Evolutionary conservation across 257 asterid genomes (phyloP), one percentile per base, ranked within the genome.

Genomic region (Nicotiana obtusifolia): DNA sequence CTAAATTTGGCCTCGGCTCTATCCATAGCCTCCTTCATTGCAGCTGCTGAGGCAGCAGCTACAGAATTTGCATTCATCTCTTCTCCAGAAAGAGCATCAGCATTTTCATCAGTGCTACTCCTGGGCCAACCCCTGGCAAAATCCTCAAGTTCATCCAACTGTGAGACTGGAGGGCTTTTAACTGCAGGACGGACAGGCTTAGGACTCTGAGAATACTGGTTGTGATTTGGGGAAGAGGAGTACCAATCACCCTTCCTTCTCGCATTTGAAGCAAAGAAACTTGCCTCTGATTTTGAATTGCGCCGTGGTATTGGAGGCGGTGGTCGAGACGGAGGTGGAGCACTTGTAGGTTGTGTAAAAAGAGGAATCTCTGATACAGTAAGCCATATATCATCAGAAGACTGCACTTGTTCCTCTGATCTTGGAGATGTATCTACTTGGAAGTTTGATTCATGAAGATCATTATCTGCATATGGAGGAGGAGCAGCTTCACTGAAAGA

Each of bases 1-100:
- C 91, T 93, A 81, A 97, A 94, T 86, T 97, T 97, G 66, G 97
- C 98, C 90, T 94, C 97, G n/a, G 99, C 99, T 85, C 89, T 97
- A 85, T 92, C 98, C 99, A 97, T 97, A 81, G 98, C 99, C 82
- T 94, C 98, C 89, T 94, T 96, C 98, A 96, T 96, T 75, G 98
- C 98, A 84, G 98, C 99, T 61, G 98, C 97, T 81, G 99, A 94
- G 78, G 92, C 98, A 84, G 94, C 98, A 59, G 99, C 98, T 53
- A 90, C 89, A 83, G 97, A 93, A 90, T 89, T 88, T 16, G 87
- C 88, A 89, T 90, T 89, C 87, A 87, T 85, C 19, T 91, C 97
- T 83, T 86, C 92, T 82, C 91, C 85, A 61, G 91, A 85, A 81
- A 82, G 91, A 64, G 61, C 73, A 87, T 89, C 81, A 15, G 85